Evolutionary conservation across 306 rosid genomes (phyloP).

Genomic region (Cucumis hystrix): DNA sequence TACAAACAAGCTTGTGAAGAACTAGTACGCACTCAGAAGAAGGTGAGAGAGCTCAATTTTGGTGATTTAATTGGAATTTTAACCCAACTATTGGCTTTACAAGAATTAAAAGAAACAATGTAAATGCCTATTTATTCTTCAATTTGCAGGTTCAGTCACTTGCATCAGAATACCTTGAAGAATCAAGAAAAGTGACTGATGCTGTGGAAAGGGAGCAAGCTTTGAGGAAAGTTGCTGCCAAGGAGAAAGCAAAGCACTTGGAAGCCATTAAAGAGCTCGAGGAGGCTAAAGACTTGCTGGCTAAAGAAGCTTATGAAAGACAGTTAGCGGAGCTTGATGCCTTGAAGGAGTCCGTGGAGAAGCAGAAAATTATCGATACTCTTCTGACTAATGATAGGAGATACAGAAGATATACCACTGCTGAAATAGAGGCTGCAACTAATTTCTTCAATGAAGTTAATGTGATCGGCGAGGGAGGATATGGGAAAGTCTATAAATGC

Average conservation of each 20-base stretch:
- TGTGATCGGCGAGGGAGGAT: conserved; percentile 88
- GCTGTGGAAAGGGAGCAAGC: conserved; percentile 59
- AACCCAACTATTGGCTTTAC: neutral
- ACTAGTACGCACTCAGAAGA: conserved; percentile 52
- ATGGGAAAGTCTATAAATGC: conserved; percentile 89
- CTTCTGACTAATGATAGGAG: conserved; percentile 60
- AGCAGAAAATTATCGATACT: conserved; percentile 49
- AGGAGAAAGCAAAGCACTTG: conserved; percentile 64
- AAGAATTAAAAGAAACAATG: neutral
- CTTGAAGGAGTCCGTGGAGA: conserved; percentile 54
- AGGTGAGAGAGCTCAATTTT: conserved; percentile 41
- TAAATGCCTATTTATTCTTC: neutral
- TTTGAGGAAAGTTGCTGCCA: conserved; percentile 61
- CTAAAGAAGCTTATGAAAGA: conserved; percentile 74
- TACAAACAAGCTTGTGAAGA: conserved; percentile 67
- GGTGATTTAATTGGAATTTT: neutral
- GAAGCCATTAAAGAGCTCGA: conserved; percentile 58
- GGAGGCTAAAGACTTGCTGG: conserved; percentile 50
- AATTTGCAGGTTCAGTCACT: conserved; percentile 43
- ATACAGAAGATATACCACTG: conserved; percentile 65
- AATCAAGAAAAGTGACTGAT: conserved; percentile 45
- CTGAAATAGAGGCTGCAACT: conserved; percentile 73
- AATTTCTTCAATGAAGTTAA: conserved; percentile 36
- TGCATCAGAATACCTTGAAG: conserved; percentile 71
- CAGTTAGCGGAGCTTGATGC: conserved; percentile 67